Conservation (phyloP, 768 basidiomycete species). For the Lyophyllum semitale region DNA sequence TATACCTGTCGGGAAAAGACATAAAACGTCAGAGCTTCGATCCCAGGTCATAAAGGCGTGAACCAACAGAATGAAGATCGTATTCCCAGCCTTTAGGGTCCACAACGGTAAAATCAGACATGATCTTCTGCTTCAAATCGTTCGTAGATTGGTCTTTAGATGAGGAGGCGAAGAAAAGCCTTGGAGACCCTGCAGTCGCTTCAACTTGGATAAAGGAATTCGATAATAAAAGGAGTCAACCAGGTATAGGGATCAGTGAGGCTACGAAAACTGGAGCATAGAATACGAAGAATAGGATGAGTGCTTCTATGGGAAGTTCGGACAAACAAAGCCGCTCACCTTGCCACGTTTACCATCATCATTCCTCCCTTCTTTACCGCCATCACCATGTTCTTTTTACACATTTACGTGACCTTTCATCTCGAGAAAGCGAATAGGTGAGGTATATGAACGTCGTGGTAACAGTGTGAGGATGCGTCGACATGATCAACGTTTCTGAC, state of each 20-base stretch:
- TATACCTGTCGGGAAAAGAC: constrained; percentile 54
- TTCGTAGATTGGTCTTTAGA: not conserved
- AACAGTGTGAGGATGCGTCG: too few relatives aligned
- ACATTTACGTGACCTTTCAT: not conserved
- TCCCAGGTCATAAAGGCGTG: not conserved
- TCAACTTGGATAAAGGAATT: not conserved
- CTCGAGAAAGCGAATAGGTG: not conserved
- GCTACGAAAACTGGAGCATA: not conserved
- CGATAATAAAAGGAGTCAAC: not conserved
- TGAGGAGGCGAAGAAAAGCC: not conserved
- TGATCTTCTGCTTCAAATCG: constrained; percentile 19
- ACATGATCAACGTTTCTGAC: not conserved
- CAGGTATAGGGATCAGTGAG: too few relatives aligned
- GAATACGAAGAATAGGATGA: not conserved
- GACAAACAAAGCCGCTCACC: not conserved
- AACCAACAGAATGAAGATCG: constrained; percentile 73
- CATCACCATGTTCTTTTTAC: too few relatives aligned
- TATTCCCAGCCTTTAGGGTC: constrained; percentile 80
- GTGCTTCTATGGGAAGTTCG: not conserved
- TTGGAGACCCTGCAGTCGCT: not conserved
- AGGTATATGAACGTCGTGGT: too few relatives aligned
- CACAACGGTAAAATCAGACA: constrained; percentile 74
- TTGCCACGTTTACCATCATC: not conserved
- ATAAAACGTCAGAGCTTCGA: not conserved
- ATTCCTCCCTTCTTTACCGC: not conserved